A percentile compares a stretch with the other conserved stretches of the same genome.
These are phyloP conservation scores for Platanthera guangdongensis DNA, from an alignment of 106 monocot species.

Conservation along the genomic window DNA sequence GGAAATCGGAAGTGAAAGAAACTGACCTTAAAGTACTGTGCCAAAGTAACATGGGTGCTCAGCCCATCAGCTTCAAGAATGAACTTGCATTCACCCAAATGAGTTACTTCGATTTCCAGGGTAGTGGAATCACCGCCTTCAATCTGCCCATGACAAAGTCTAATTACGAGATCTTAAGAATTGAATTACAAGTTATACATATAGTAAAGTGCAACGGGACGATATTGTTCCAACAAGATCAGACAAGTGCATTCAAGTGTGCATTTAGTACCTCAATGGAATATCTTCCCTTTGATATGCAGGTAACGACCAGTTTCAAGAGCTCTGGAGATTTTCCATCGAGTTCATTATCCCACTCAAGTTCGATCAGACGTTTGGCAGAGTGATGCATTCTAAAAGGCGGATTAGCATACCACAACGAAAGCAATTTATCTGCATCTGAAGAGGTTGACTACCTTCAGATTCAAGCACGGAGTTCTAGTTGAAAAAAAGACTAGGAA, in stretches of 20 bases:
- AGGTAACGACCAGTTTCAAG: constrained; percentile 49
- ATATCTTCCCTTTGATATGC: constrained; percentile 56
- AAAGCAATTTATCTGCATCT: constrained; percentile 47
- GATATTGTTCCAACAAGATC: background rate
- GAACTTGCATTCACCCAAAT: constrained; percentile 43
- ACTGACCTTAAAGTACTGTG: constrained; percentile 57
- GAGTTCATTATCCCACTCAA: constrained; percentile 82
- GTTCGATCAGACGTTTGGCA: constrained; percentile 50
- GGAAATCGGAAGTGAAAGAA: background rate
- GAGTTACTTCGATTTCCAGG: constrained; percentile 45
- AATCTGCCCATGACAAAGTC: constrained; percentile 25
- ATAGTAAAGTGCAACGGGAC: background rate
- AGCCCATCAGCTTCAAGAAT: constrained; percentile 55
- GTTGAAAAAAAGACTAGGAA: background rate
- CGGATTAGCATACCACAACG: constrained; percentile 73
- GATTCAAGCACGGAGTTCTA: background rate
- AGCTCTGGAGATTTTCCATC: constrained; percentile 27
- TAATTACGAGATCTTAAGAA: background rate
- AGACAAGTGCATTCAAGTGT: background rate
- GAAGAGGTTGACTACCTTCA: constrained; percentile 5
- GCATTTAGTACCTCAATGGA: constrained; percentile 44
- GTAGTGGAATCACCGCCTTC: constrained; percentile 42
- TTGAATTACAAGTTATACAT: background rate
- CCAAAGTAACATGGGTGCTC: constrained; percentile 48
- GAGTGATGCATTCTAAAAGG: constrained; percentile 97